Evolutionary conservation across 2,329 filamentous ascomycete species (phyloP).

Genomic region (Tolypocladium inflatum): DNA sequence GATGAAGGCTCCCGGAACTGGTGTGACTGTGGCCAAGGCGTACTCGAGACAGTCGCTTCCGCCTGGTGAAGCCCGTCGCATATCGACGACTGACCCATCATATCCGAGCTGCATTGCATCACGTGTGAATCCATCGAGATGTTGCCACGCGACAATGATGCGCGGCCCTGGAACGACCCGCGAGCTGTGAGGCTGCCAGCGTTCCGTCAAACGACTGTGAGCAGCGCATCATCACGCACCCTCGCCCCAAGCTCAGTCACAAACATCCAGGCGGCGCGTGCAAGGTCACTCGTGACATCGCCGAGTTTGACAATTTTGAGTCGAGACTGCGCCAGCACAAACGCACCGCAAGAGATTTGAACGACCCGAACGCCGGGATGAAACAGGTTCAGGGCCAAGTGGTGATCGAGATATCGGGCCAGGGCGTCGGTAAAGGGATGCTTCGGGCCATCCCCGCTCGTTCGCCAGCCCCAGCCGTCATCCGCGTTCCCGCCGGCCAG

Average conservation of each 20-base stretch:
- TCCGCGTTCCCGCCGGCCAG: constrained; percentile 37
- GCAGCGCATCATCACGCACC: constrained; percentile 14
- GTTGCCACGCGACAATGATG: no score
- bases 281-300: constrained; percentile 19
- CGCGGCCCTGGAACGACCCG: no score
- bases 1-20: no score
- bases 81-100: no score
- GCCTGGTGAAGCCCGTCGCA: no score
- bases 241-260: constrained; percentile 24
- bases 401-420: constrained; percentile 37
- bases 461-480: constrained; percentile 44
- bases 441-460: constrained; percentile 7
- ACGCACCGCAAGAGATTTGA: constrained; percentile 46
- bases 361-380: constrained; percentile 43
- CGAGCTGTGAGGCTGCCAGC: no score
- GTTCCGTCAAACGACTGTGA: not conserved
- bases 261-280: constrained; percentile 27
- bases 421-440: constrained; percentile 41
- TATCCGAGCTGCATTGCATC: no score
- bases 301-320: constrained; percentile 34
- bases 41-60: no score
- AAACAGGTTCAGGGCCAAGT: constrained; percentile 44
- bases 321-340: constrained; percentile 42
- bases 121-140: no score
- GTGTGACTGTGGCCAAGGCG: no score